Evolutionary conservation across 768 basidiomycete species (phyloP).

Genomic region (Clitopilus hobsonii): DNA sequence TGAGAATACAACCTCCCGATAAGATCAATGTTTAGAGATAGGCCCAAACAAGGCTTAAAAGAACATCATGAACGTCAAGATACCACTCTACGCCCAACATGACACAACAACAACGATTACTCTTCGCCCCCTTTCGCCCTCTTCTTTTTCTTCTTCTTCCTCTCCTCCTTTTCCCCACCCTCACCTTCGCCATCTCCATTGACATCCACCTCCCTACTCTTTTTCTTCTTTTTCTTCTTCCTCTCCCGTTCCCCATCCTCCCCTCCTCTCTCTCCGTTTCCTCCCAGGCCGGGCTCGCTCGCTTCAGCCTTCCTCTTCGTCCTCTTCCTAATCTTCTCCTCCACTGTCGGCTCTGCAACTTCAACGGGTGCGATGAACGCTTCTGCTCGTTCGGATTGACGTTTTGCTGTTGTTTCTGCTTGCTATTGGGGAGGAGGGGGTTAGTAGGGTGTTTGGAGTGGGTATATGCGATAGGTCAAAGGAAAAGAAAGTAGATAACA

Average conservation of each 20-base stretch:
- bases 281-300: too few species aligned
- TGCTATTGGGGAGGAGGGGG: too few species aligned
- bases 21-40: too few species aligned
- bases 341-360: conserved; percentile 62
- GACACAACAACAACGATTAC: conserved; percentile 1
- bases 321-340: conserved; percentile 66
- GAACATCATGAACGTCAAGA: too few species aligned
- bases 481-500: background rate
- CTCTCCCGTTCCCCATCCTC: conserved; percentile 63
- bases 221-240: conserved; percentile 39
- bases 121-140: conserved; percentile 19
- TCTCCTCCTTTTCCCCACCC: conserved; percentile 13
- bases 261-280: too few species aligned
- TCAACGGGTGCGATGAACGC: conserved; percentile 89
- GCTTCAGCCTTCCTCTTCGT: conserved; percentile 36
- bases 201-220: conserved; percentile 33
- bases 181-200: conserved; percentile 11
- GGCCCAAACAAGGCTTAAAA: too few species aligned
- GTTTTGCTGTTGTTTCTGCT: conserved; percentile 66
- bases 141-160: conserved; percentile 28
- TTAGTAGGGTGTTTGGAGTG: too few species aligned
- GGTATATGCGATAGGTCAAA: too few species aligned
- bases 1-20: too few species aligned
- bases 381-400: conserved; percentile 78
- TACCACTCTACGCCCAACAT: too few species aligned